Percentiles rank a stretch among this genome's conserved stretches.
phyloP scores from a whole-genome alignment of 352 stramenopile species.

The Pythium folliculosum region DNA sequence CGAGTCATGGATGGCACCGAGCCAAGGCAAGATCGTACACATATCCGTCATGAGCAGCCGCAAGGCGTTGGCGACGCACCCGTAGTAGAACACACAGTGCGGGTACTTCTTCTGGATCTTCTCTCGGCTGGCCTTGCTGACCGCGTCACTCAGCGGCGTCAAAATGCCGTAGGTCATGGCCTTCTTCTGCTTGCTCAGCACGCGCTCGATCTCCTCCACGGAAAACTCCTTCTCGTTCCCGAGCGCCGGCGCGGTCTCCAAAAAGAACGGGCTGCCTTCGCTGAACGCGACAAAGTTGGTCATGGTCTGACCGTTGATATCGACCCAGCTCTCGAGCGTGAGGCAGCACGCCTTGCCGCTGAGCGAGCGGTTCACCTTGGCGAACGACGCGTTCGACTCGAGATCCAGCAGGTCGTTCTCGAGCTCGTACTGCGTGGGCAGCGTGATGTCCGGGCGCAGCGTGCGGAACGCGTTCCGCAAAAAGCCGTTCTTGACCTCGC shows the following conservation, averaged over 20 bases:
- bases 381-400: conserved; percentile 46
- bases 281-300: conserved; percentile 48
- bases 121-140: conserved; percentile 47
- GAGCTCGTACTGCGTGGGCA: conserved; percentile 58
- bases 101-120: conserved; percentile 59
- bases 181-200: conserved; percentile 55
- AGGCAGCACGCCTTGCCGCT: conserved; percentile 54
- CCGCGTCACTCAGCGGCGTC: conserved; percentile 39
- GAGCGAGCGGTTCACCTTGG: conserved; percentile 46
- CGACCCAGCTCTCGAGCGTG: conserved; percentile 57
- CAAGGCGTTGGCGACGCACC: conserved; percentile 57
- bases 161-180: conserved; percentile 52
- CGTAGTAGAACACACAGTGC: conserved; percentile 67
- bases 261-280: conserved; percentile 43
- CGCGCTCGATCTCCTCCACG: conserved; percentile 48
- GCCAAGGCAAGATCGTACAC: conserved; percentile 49
- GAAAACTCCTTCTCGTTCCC: conserved; percentile 34
- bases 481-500: conserved; percentile 45
- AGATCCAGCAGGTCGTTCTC: conserved; percentile 65
- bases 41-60: conserved; percentile 55
- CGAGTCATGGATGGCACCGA: conserved; percentile 39
- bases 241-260: conserved; percentile 35
- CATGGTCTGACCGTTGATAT: conserved; percentile 40
- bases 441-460: conserved; percentile 39
- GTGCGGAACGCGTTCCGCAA: conserved; percentile 45